These are phyloP conservation scores for Echria macrotheca DNA, from an alignment of 495 filamentous ascomycete species.

Conservation along the genomic window DNA sequence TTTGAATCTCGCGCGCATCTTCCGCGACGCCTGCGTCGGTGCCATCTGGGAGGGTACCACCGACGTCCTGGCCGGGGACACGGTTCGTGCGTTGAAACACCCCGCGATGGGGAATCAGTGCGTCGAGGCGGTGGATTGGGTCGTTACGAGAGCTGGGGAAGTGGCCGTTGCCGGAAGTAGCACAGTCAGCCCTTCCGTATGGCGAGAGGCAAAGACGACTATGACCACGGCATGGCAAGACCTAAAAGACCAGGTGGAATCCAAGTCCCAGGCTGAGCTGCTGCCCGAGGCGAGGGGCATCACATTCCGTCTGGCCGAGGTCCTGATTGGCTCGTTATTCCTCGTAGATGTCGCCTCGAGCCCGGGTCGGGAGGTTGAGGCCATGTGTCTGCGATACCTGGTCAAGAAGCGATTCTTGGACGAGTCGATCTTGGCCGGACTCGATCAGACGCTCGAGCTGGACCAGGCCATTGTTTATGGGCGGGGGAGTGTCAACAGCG, in stretches of 20 bases:
- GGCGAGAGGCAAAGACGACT: not conserved
- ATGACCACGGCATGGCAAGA: constrained; percentile 19
- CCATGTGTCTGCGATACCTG: constrained; percentile 28
- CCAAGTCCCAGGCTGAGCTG: constrained; percentile 19
- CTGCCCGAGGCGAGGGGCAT: constrained; percentile 31
- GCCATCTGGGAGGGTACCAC: constrained; percentile 74
- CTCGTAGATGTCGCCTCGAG: constrained; percentile 24
- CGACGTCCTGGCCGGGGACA: constrained; percentile 60
- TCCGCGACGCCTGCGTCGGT: constrained; percentile 59
- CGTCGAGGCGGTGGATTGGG: constrained; percentile 35
- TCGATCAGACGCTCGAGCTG: constrained; percentile 19
- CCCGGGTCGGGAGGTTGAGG: constrained; percentile 21
- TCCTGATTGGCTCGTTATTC: constrained; percentile 30
- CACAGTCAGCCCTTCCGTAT: too few species aligned
- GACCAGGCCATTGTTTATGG: not conserved
- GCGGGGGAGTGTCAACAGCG: too few species aligned
- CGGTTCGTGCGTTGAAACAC: constrained; percentile 51
- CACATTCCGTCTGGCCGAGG: constrained; percentile 28
- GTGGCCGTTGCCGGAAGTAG: not conserved
- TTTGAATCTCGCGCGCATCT: constrained; percentile 59
- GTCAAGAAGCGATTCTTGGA: constrained; percentile 21
- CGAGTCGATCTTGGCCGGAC: not conserved
- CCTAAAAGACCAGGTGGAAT: constrained; percentile 17
- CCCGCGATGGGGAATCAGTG: constrained; percentile 34
- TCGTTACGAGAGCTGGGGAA: constrained; percentile 19